Evolutionary conservation across 495 filamentous ascomycete genomes (phyloP), one percentile per base, ranked within the genome.

Genomic region (Aspergillus ellipticus): DNA sequence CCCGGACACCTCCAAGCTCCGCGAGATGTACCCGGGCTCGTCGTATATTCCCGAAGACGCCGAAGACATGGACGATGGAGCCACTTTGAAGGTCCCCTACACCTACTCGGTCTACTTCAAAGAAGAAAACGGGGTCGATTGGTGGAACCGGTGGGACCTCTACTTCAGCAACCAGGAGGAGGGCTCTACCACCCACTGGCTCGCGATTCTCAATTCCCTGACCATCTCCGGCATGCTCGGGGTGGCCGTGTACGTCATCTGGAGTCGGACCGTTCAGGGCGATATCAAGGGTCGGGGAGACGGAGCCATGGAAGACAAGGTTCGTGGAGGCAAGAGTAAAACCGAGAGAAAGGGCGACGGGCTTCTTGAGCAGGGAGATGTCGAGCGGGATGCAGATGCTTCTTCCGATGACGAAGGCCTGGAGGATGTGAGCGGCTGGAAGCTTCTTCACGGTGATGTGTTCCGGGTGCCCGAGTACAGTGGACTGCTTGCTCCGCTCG

Each of bases 161-260:
- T 97, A 96, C 64, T 96, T 97, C 70, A 89, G 88, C 51, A 92
- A 96, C 66, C 89, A 93, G 66, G 89, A 90, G 53, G 89, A 92
- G 51, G 88, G 89, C 42, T 86, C 85, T 26, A 86, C 84, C 63
- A 89, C 95, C 24, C 92, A 96, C 63, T 97, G 92, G 92, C 72
- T 96, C 39, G 92, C 92, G 24, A 96, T 97, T 58, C 71, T 95
- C 60, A 96, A 96, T 72, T 96, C 92, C 1, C 65, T 96, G 58
- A 85, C 90, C 49, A 97, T 97, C 57, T 89, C 86, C 33, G 86
- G 87, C 21, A 79, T 94, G 6, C 78, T 97, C 15, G 91, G 88
- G 6, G 85, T 89, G 15, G 85, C 92, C 10, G 90, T 97, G 5
- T 85, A 90, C 35, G 89, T 96, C 66, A 92, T 97, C 53, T 78